Evolutionary conservation across 306 rosid genomes (phyloP).

Genomic region (Cicer yamashitae): DNA sequence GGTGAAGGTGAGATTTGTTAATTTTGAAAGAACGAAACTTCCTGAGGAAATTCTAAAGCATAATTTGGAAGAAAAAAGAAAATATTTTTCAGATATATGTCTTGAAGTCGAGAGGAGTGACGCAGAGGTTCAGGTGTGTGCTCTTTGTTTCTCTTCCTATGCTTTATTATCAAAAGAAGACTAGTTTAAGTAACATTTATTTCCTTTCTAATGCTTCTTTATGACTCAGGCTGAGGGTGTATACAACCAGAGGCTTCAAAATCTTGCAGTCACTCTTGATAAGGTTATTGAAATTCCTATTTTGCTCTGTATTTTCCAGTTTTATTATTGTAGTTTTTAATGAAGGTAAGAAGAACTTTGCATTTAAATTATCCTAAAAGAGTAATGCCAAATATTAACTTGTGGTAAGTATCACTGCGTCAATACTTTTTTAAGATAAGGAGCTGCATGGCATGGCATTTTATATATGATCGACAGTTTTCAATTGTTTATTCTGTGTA

Average conservation of each 20-base stretch:
- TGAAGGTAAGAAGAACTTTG: not conserved
- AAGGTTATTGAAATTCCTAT: constrained; percentile 63
- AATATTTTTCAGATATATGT: constrained; percentile 85
- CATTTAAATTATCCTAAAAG: constrained; percentile 17
- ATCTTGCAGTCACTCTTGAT: constrained; percentile 96
- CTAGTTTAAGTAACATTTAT: constrained; percentile 10
- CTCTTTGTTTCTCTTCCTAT: constrained; percentile 24
- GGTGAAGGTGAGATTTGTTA: constrained; percentile 89
- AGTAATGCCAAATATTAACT: not conserved
- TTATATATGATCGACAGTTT: constrained; percentile 35
- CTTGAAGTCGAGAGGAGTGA: constrained; percentile 95
- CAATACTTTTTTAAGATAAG: constrained; percentile 7
- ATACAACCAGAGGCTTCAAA: constrained; percentile 98
- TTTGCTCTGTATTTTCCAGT: not conserved
- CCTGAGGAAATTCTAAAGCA: constrained; percentile 87
- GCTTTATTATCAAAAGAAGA: not conserved
- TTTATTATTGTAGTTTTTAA: constrained; percentile 22
- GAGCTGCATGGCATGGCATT: constrained; percentile 25
- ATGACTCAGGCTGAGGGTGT: constrained; percentile 94
- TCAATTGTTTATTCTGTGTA: constrained; percentile 12
- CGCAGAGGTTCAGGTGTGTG: constrained; percentile 93
- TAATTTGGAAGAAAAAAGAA: constrained; percentile 87
- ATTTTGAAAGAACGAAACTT: constrained; percentile 89
- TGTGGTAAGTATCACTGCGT: constrained; percentile 3
- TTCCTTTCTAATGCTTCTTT: constrained; percentile 17